phyloP scores from a whole-genome alignment of 2,329 filamentous ascomycete genomes.

The Helotiales sp. region DNA sequence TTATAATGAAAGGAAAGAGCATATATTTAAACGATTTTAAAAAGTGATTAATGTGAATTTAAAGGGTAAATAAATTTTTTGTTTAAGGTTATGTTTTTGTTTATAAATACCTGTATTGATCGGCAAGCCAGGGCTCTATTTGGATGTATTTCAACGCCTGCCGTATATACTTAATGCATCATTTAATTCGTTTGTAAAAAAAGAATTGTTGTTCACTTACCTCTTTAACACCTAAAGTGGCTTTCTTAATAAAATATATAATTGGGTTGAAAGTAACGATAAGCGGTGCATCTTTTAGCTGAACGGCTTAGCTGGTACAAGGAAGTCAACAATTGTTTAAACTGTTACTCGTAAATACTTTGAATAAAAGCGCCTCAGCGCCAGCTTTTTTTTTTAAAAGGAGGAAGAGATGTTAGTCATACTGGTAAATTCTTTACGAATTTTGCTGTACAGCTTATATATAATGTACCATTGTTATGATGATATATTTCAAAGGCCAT shows the following conservation, averaged over 20 bases:
- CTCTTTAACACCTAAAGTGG: constrained; percentile 37
- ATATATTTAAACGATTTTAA: constrained; percentile 45
- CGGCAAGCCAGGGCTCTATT: neutral
- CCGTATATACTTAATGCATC: constrained; percentile 18
- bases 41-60: constrained; percentile 40
- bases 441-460: too few relatives aligned
- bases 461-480: too few relatives aligned
- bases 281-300: constrained; percentile 44
- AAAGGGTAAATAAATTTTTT: neutral
- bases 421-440: too few relatives aligned
- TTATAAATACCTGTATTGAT: neutral
- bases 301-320: constrained; percentile 47
- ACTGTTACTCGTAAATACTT: constrained; percentile 40
- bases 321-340: too few relatives aligned
- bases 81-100: neutral
- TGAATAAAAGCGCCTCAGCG: constrained; percentile 33
- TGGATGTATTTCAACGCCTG: neutral
- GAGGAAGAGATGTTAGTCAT: constrained; percentile 49
- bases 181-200: constrained; percentile 31
- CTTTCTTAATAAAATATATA: constrained; percentile 28
- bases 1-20: too few relatives aligned
- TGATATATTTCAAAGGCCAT: too few relatives aligned
- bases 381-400: constrained; percentile 40
- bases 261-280: constrained; percentile 32
- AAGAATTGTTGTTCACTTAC: constrained; percentile 35